A percentile compares a stretch with the other conserved stretches of the same genome.
Evolutionary conservation across 225 moss, liverwort and hornwort genomes (phyloP).

Genomic region (Polytrichum formosum): DNA sequence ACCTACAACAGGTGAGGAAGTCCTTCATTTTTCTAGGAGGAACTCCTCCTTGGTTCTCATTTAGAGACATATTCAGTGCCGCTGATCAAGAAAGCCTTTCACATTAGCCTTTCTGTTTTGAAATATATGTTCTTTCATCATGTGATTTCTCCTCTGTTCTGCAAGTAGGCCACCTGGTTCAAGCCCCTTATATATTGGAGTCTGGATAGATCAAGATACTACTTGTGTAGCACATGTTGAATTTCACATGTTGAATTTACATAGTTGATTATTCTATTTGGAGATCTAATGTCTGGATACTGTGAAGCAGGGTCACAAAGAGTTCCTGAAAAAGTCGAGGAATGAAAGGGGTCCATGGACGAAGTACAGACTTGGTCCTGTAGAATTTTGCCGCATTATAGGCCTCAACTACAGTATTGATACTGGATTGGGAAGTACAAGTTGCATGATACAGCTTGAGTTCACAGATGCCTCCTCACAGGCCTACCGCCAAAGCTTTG

Average conservation of each 20-base stretch:
- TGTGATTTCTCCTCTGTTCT: no score
- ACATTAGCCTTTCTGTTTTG: no score
- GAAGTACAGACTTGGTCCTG: slow-evolving; percentile 52
- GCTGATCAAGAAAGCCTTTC: no score
- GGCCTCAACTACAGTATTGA: slow-evolving; percentile 68
- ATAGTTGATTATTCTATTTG: no score
- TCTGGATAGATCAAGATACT: no score
- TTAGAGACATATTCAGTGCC: no score
- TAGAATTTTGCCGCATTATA: slow-evolving; percentile 78
- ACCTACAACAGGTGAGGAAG: slow-evolving; percentile 80
- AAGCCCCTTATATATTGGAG: no score
- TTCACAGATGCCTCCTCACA: slow-evolving; percentile 56
- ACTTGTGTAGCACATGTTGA: no score
- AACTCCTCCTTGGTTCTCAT: no score
- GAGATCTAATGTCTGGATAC: background rate
- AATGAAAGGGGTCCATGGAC: slow-evolving; percentile 83
- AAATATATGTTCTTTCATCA: no score
- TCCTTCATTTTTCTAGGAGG: background rate
- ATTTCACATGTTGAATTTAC: no score
- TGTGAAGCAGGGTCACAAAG: slow-evolving; percentile 76
- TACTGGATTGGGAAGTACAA: slow-evolving; percentile 52
- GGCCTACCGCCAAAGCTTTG: slow-evolving; percentile 56
- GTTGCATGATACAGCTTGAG: slow-evolving; percentile 70
- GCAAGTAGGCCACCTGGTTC: no score
- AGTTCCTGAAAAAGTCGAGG: slow-evolving; percentile 48